Base-by-base conservation (phyloP, 163 green algal species). In the Picocystis sp. region DNA sequence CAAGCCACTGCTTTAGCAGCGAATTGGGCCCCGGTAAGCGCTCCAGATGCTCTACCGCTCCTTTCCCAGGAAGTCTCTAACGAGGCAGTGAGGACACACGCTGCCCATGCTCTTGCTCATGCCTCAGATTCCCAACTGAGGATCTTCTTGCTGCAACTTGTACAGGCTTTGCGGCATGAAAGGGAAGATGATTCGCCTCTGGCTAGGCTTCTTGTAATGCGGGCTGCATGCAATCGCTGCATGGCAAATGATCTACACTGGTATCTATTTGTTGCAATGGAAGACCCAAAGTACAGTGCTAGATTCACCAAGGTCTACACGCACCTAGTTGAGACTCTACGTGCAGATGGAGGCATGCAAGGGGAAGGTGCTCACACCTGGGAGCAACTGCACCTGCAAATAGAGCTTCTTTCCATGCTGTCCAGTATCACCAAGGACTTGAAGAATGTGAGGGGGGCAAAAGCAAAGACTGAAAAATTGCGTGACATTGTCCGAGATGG, bases 31-130 rank as follows among this genome's bases (percentile, higher is more conserved):
- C 63, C 74, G 38, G 89, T 95, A 42, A 79, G 75, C 46, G 73
- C 86, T 3, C 84, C 85, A 1, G 81, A 94, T 43, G 89, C 89
- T 6, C 75, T 98, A 41, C 82, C 95, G 69, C 78, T 97, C 43
- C 86, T 98, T 22, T 89, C 75, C 0, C 82, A 84, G 1, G 74
- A 82, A 52, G 93, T 93, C 65, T 62, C 70, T 23, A 82, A 77
- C n/a, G 55, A 80, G 8, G 73, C 80, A 62, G 75, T 87, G 23
- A 12, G 69, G 8, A 21, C 19, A 22, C 22, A 60, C 38, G 55
- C 22, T 22, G 24, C 53, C 21, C 24, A 54, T 29, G 48, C 21
- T 21, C 17, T 54, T 33, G 21, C 34, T 33, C 48, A 29, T 15
- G 48, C 48, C 44, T 23, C 44, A 23, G 44, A 50, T 23, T 24